These are phyloP conservation scores for Bacterosira constricta DNA, from an alignment of 108 stramenopile species.

Conservation along the genomic window DNA sequence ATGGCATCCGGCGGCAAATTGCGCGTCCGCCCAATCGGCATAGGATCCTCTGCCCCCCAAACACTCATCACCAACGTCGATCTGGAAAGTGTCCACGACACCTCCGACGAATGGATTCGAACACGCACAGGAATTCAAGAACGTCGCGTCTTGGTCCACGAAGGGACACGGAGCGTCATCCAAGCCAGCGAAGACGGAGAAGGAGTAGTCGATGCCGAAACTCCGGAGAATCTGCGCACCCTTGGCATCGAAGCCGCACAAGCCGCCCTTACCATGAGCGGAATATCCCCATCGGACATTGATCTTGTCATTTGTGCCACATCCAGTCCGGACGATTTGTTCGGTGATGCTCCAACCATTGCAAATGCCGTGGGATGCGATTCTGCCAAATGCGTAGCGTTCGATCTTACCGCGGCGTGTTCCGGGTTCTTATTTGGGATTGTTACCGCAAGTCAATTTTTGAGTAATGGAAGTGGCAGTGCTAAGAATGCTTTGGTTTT, in stretches of 20 bases:
- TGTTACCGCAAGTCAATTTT: slow-evolving; percentile 91
- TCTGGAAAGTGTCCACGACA: slow-evolving; percentile 91
- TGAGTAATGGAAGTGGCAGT: slow-evolving; percentile 45
- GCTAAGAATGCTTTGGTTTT: slow-evolving; percentile 84
- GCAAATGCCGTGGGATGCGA: slow-evolving; percentile 81
- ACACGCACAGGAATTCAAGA: slow-evolving; percentile 91
- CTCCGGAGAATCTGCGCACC: slow-evolving; percentile 49
- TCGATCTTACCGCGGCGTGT: slow-evolving; percentile 97
- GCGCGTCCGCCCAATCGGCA: slow-evolving; percentile 80
- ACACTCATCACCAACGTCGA: slow-evolving; percentile 87
- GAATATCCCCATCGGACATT: slow-evolving; percentile 69
- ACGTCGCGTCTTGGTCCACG: slow-evolving; percentile 73
- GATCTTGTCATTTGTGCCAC: slow-evolving; percentile 92
- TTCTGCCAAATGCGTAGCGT: slow-evolving; percentile 73
- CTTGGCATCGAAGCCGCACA: slow-evolving; percentile 60
- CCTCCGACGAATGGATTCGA: slow-evolving; percentile 95
- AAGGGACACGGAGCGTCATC: slow-evolving; percentile 22
- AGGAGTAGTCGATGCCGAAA: slow-evolving; percentile 1
- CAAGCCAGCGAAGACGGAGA: background rate
- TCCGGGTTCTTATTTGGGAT: slow-evolving; percentile 93
- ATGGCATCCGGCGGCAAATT: slow-evolving; percentile 53
- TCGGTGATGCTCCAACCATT: slow-evolving; percentile 93
- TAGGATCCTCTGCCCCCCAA: slow-evolving; percentile 75
- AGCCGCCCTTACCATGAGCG: slow-evolving; percentile 81
- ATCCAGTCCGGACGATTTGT: slow-evolving; percentile 93